A percentile compares a stretch with the other conserved stretches of the same genome.
Evolutionary conservation across 2,329 filamentous ascomycete species (phyloP).

Genomic region (Aspergillus felis): DNA sequence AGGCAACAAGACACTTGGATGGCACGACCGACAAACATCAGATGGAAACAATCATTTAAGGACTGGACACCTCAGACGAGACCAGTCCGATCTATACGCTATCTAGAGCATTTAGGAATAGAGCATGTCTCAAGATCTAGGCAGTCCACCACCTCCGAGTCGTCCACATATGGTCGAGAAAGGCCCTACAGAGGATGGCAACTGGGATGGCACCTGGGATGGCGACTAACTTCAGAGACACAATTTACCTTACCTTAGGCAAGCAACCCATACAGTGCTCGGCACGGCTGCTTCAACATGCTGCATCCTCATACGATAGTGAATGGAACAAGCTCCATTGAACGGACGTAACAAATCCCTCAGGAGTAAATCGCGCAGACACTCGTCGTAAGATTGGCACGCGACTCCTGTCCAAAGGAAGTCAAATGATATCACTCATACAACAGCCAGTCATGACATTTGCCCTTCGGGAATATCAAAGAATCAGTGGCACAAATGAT

Average conservation of each 20-base stretch:
- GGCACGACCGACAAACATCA: too few species aligned
- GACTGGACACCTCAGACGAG: background rate
- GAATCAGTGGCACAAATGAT: conserved; percentile 14
- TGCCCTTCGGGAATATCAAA: background rate
- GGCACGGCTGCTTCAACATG: too few species aligned
- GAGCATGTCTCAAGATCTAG: background rate
- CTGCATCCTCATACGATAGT: background rate
- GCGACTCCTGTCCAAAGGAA: background rate
- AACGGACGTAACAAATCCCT: background rate
- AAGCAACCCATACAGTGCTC: background rate
- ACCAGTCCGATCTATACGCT: background rate
- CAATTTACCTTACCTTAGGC: too few species aligned
- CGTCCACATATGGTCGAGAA: background rate
- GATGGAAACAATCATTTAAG: background rate
- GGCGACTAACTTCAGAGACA: background rate
- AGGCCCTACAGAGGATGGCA: too few species aligned
- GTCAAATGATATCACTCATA: background rate
- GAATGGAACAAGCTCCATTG: background rate
- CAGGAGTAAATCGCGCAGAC: background rate
- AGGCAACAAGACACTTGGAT: too few species aligned
- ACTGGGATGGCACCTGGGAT: too few species aligned
- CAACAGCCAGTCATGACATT: background rate
- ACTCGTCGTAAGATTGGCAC: background rate
- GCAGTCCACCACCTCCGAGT: background rate
- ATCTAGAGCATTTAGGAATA: background rate